Evolutionary conservation across 495 filamentous ascomycete species (phyloP).

Genomic region (Hypoxylon fragiforme): DNA sequence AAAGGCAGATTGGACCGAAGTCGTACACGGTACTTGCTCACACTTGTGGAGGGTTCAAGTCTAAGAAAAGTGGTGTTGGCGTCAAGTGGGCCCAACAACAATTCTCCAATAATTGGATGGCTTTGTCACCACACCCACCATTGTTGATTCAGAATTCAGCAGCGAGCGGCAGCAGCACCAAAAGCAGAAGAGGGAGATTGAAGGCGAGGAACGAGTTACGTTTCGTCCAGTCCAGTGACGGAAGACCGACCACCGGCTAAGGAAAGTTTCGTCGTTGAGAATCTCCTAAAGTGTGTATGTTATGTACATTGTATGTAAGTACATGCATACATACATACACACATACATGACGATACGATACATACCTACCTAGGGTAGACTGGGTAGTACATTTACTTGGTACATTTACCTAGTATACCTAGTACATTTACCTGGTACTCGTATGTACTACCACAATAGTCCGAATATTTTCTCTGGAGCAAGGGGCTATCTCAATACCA

Average conservation of each 20-base stretch:
- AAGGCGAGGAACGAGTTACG: slow-evolving; percentile 12
- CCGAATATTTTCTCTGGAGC: slow-evolving; percentile 17
- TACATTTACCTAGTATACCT: too few relatives aligned
- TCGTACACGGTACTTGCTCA: slow-evolving; percentile 32
- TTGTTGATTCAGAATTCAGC: slow-evolving; percentile 15
- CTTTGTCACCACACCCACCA: slow-evolving; percentile 32
- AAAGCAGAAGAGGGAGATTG: slow-evolving; percentile 7
- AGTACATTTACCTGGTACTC: slow-evolving; percentile 9
- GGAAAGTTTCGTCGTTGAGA: slow-evolving; percentile 30
- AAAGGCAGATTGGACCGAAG: slow-evolving; percentile 35
- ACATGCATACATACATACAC: too few relatives aligned
- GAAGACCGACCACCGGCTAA: slow-evolving; percentile 19
- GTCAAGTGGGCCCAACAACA: slow-evolving; percentile 23
- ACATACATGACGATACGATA: too few relatives aligned
- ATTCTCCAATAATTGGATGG: slow-evolving; percentile 33
- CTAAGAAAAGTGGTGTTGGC: slow-evolving; percentile 32
- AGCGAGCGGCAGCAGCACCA: neutral
- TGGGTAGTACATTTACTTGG: too few relatives aligned
- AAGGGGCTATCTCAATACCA: slow-evolving; percentile 31
- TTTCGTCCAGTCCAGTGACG: slow-evolving; percentile 27
- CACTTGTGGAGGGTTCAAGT: slow-evolving; percentile 21
- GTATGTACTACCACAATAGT: slow-evolving; percentile 4
- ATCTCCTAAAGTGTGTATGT: too few relatives aligned
- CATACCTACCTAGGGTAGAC: too few relatives aligned
- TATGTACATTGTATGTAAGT: too few relatives aligned